These are phyloP conservation scores for Dunaliella primolecta DNA, from an alignment of 139 green algal species.

Conservation along the genomic window DNA sequence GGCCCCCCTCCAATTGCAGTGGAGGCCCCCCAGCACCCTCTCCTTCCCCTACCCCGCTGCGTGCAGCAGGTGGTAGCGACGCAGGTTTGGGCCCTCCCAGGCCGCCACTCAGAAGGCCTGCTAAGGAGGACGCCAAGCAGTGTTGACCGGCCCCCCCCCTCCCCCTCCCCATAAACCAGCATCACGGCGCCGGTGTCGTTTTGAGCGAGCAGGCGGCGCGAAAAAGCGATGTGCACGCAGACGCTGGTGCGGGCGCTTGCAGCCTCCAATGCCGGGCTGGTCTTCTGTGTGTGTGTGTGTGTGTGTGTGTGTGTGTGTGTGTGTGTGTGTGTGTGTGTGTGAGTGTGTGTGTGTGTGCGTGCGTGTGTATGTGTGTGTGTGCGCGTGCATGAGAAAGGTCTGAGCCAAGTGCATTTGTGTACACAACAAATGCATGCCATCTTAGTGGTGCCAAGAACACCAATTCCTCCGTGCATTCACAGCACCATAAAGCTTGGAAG, in stretches of 20 bases:
- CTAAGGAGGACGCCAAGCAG: background rate
- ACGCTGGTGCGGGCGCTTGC: background rate
- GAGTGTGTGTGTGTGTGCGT: too few relatives aligned
- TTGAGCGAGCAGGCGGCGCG: background rate
- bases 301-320: background rate
- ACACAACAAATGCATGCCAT: too few relatives aligned
- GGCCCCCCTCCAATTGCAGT: too few relatives aligned
- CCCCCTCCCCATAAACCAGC: background rate
- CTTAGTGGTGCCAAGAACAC: too few relatives aligned
- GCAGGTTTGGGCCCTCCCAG: background rate
- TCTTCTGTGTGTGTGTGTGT: background rate
- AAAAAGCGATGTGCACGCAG: background rate
- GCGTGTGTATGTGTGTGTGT: too few relatives aligned
- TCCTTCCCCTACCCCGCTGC: too few relatives aligned
- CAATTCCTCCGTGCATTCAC: too few relatives aligned
- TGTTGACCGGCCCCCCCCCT: background rate
- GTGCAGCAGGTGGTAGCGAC: too few relatives aligned
- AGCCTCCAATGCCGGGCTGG: background rate
- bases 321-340: background rate
- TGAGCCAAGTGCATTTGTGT: too few relatives aligned
- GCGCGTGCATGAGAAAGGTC: too few relatives aligned
- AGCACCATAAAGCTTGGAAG: too few relatives aligned
- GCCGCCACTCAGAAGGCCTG: background rate
- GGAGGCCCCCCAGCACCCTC: too few relatives aligned
- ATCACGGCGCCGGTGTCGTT: background rate